phyloP scores from a whole-genome alignment of 1,284 basidiomycete species.

The Ceratobasidium theobromae region DNA sequence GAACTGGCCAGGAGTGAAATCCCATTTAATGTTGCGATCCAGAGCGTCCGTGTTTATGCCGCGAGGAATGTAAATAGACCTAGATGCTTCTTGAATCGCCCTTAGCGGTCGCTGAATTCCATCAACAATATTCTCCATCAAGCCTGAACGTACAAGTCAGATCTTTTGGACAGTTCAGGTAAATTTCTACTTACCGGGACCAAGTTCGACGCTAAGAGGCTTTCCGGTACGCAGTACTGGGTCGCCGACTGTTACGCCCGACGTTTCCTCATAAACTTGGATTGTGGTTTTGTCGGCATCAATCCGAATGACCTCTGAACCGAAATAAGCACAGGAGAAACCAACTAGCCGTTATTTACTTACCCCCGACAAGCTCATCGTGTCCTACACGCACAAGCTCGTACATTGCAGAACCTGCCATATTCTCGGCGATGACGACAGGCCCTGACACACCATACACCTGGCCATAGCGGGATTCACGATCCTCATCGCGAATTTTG shows the following conservation, averaged over 20 bases:
- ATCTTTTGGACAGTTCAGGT: constrained; percentile 28
- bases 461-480: constrained; percentile 84
- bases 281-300: constrained; percentile 97
- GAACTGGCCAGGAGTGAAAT: constrained; percentile 87
- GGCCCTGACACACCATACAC: constrained; percentile 95
- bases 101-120: constrained; percentile 92
- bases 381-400: constrained; percentile 95
- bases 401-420: constrained; percentile 96
- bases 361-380: constrained; percentile 94
- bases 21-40: constrained; percentile 88
- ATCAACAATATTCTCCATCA: constrained; percentile 99
- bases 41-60: constrained; percentile 98
- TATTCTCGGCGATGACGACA: constrained; percentile 95
- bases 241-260: constrained; percentile 96
- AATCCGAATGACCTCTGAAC: constrained; percentile 92
- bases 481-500: constrained; percentile 87
- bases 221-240: constrained; percentile 97
- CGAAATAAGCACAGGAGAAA: constrained; percentile 38
- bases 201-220: constrained; percentile 95
- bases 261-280: constrained; percentile 99
- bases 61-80: constrained; percentile 98
- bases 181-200: constrained; percentile 66
- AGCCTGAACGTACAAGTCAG: constrained; percentile 51
- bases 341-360: constrained; percentile 2
- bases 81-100: constrained; percentile 93